phyloP scores from a whole-genome alignment of 306 rosid species.

The Lagenaria siceraria region DNA sequence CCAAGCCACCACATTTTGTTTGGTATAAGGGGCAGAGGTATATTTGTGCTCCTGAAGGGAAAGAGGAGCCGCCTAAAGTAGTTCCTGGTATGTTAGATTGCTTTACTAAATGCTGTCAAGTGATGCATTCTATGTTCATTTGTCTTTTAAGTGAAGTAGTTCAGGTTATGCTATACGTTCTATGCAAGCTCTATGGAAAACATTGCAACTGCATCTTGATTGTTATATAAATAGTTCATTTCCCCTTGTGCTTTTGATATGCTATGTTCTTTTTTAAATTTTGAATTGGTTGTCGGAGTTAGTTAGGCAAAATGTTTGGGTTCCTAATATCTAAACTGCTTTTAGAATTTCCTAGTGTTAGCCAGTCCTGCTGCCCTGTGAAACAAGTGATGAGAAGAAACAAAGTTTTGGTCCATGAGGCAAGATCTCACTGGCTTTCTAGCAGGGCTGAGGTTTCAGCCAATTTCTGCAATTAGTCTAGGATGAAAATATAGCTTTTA shows the following conservation, averaged over 20 bases:
- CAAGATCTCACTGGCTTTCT: neutral
- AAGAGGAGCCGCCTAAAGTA: conserved; percentile 65
- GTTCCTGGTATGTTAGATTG: conserved; percentile 54
- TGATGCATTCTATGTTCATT: neutral
- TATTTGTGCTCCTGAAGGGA: conserved; percentile 43
- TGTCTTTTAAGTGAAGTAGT: neutral
- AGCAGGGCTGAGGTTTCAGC: neutral
- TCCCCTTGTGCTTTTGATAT: neutral
- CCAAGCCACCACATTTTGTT: conserved; percentile 53
- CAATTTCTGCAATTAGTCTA: neutral
- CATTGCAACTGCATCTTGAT: neutral
- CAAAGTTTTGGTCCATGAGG: neutral
- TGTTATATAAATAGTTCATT: neutral
- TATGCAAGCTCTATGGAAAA: neutral
- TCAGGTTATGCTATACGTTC: neutral
- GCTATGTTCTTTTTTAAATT: neutral
- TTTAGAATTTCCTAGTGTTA: neutral
- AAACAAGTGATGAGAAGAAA: neutral
- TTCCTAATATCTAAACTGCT: neutral
- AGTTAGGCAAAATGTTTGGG: neutral
- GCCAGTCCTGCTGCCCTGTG: neutral
- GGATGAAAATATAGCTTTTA: neutral
- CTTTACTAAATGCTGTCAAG: neutral
- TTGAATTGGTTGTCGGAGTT: neutral
- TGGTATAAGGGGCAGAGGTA: conserved; percentile 87